Evolutionary conservation across 345 rosid species (phyloP), one percentile per base, ranked within the genome.

Genomic region (Erysimum cheiranthoides): DNA sequence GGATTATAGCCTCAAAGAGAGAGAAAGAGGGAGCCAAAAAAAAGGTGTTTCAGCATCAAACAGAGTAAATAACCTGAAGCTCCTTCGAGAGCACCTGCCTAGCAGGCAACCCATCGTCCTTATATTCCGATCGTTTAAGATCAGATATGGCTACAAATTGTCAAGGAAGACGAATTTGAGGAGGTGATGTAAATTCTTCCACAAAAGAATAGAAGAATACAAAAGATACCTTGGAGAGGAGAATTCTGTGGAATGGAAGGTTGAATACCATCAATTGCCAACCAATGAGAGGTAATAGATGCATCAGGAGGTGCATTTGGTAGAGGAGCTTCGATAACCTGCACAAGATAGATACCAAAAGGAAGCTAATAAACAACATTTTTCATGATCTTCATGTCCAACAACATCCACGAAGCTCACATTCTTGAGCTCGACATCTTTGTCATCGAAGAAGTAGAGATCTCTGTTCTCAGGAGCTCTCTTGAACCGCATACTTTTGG

Each of bases 211-310:
- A 40, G 18, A 28, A 54, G 14, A 21, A 11, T 14, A 50, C 5
- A 50, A 1, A 39, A 4, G 10, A 52, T 73, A 93, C 98, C 95
- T 84, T 89, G 86, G 66, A 82, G 57, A 6, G 88, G 81, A 73
- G 86, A 83, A 74, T 89, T 93, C 74, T 90, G 92, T 0, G 91
- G 91, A 66, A 90, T 85, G 39, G 87, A 86, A 64, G 96, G 98
- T 74, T 90, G 98, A 67, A 89, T 79, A 21, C 98, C 98, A 88
- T 93, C 98, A 82, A 93, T 79, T 27, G 97, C 97, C 27, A 90
- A 83, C 97, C 98, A 90, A 71, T 90, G 98, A 76, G 78, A 73
- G 66, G 80, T 50, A 66, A 90, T 62, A 0, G 87, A 81, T 31
- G 90, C 74, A 70, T 87, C 92, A 27, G 81, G 84, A 2, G 92